Base-by-base conservation (phyloP, 108 stramenopile genomes). In the Aurantiochytrium sp. region DNA sequence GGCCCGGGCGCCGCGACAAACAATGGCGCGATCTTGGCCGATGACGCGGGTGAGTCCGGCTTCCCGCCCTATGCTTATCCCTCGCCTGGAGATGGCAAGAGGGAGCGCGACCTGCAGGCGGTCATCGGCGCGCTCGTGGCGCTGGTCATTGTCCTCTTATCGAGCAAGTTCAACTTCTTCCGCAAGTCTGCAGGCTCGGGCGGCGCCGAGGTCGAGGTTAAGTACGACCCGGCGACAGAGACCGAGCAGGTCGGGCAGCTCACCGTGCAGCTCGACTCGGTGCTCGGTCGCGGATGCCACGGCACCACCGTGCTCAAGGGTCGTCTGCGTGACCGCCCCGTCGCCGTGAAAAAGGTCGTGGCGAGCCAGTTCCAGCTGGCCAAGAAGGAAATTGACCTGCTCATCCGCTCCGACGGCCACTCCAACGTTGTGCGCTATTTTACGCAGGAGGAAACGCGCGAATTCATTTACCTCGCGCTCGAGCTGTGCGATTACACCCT, bases 391-490 rank as follows among this genome's bases (percentile, higher is more conserved):
- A 68, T 87, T 10, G 69, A 87, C 87, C 53, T 89, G 22, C 69
- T 89, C 34, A 88, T 69, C 42, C 52, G 42, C 21, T 39, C 85
- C 31, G 41, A 89, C 52, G 89, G 90, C 22, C 92, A 93, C 53
- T 89, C 92, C 12, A 92, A 92, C 55, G 90, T 93, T 36, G 93
- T 93, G 21, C 91, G 92, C 15, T 93, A 93, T 37, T 93, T 89
- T 48, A 54, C 89, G 32, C 85, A 88, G 30, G 91, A 91, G 55
- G 89, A 91, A 68, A 55, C 65, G 2, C 87, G 91, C 85, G 92
- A 92, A 30, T 93, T 93, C 39, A 90, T 92, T 41, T 92, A 90
- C 90, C 86, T 93, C 12, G 93, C 90, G n/a, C 85, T 93, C 53
- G 90, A 93, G 52, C 88, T 92, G 17, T 93, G 93, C 85, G 90